These are phyloP conservation scores for Leishmania turanica DNA, from an alignment of 208 protist species.

Conservation along the genomic window DNA sequence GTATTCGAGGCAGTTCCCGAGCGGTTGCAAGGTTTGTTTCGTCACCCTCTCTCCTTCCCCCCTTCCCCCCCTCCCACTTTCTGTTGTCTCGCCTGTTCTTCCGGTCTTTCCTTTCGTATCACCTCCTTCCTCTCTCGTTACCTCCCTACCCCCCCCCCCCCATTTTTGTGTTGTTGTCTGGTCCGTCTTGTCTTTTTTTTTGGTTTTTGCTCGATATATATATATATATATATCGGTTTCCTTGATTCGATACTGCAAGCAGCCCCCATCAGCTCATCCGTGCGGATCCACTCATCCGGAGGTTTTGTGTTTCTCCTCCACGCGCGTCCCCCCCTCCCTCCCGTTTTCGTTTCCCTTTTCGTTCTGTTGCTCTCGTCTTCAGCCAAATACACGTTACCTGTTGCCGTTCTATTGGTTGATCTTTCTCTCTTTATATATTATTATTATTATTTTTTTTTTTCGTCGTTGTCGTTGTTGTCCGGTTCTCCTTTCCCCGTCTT, in stretches of 20 bases:
- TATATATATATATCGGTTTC: background rate
- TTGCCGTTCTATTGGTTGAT: background rate
- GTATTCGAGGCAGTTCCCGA: background rate
- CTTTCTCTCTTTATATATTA: background rate
- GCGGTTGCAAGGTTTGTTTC: background rate
- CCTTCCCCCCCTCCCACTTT: background rate
- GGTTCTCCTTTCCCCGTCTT: background rate
- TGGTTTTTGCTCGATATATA: background rate
- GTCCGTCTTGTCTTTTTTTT: background rate
- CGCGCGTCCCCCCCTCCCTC: background rate
- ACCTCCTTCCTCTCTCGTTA: background rate
- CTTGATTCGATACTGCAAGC: background rate
- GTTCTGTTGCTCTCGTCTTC: background rate
- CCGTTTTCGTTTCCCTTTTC: background rate
- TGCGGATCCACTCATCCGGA: background rate
- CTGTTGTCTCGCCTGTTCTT: background rate
- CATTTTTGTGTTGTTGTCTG: background rate
- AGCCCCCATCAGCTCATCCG: background rate
- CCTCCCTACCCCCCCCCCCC: background rate
- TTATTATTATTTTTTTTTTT: background rate
- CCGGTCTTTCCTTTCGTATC: background rate
- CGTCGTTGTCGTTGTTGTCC: background rate
- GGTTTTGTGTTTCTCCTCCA: background rate
- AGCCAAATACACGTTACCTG: background rate
- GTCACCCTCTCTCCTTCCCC: background rate